These are phyloP conservation scores for Raphanus sativus DNA, from an alignment of 345 rosid genomes.

Conservation along the genomic window DNA sequence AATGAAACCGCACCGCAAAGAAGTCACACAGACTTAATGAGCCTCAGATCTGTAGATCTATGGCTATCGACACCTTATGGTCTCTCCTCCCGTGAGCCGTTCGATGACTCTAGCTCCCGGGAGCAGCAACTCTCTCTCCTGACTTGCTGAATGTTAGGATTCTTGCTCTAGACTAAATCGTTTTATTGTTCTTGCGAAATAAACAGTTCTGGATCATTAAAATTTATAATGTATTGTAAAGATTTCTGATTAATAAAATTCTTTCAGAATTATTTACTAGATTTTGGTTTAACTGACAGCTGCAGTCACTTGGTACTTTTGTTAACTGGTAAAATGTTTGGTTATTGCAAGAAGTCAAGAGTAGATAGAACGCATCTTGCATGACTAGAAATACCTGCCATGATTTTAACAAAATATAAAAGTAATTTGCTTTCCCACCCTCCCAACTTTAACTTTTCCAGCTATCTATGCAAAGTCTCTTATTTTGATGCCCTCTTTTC, in stretches of 20 bases:
- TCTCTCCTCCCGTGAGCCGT: no score
- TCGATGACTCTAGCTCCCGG: no score
- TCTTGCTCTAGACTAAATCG: not conserved
- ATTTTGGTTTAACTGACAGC: not conserved
- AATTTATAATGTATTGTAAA: no score
- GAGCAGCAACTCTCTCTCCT: no score
- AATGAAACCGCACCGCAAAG: no score
- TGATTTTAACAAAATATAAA: not conserved
- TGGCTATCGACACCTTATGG: no score
- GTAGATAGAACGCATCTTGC: not conserved
- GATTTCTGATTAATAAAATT: no score
- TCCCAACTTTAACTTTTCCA: slow-evolving; percentile 9
- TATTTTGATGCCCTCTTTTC: not conserved
- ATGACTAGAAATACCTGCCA: not conserved
- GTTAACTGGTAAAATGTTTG: not conserved
- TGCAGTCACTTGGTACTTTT: not conserved
- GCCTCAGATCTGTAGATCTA: no score
- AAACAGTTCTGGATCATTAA: not conserved
- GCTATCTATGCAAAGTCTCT: not conserved
- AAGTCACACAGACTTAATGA: no score
- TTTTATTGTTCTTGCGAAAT: not conserved
- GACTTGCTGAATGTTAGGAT: no score
- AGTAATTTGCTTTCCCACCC: not conserved
- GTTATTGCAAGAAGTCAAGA: not conserved
- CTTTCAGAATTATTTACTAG: no score